phyloP scores from a whole-genome alignment of 78 protist species.

The Dictyostelium citrinum region DNA sequence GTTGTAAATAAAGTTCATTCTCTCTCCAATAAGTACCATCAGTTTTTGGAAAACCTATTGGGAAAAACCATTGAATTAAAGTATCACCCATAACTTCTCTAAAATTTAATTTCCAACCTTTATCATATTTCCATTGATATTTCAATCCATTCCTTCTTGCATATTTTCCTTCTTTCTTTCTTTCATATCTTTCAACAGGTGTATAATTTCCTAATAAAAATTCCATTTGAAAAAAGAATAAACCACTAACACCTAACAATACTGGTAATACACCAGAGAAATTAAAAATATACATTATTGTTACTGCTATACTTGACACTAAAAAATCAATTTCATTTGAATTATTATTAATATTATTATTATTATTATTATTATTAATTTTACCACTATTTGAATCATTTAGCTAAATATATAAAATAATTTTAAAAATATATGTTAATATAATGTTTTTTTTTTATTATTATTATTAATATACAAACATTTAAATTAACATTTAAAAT shows the following conservation, averaged over 20 bases:
- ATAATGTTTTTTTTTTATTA: no score
- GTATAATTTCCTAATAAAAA: constrained; percentile 27
- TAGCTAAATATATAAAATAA: background rate
- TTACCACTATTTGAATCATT: background rate
- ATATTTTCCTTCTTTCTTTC: constrained; percentile 4
- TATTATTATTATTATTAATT: background rate
- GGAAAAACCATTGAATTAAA: constrained; percentile 7
- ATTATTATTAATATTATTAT: background rate
- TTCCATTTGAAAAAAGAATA: constrained; percentile 33
- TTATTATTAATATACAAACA: background rate
- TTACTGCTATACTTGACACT: background rate
- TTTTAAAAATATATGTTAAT: no score
- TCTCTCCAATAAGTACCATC: constrained; percentile 52
- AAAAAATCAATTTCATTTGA: background rate
- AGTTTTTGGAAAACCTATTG: constrained; percentile 31
- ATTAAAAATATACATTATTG: constrained; percentile 33
- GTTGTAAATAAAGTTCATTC: background rate
- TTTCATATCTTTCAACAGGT: constrained; percentile 20
- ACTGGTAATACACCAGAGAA: constrained; percentile 20
- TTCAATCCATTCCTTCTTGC: constrained; percentile 35
- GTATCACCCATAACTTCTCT: constrained; percentile 58
- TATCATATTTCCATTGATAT: constrained; percentile 56
- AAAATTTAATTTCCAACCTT: constrained; percentile 42
- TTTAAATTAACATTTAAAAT: constrained; percentile 10
- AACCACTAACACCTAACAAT: constrained; percentile 41